Evolutionary conservation across 2,329 filamentous ascomycete genomes (phyloP), one percentile per base, ranked within the genome.

Genomic region (Claviceps capensis): DNA sequence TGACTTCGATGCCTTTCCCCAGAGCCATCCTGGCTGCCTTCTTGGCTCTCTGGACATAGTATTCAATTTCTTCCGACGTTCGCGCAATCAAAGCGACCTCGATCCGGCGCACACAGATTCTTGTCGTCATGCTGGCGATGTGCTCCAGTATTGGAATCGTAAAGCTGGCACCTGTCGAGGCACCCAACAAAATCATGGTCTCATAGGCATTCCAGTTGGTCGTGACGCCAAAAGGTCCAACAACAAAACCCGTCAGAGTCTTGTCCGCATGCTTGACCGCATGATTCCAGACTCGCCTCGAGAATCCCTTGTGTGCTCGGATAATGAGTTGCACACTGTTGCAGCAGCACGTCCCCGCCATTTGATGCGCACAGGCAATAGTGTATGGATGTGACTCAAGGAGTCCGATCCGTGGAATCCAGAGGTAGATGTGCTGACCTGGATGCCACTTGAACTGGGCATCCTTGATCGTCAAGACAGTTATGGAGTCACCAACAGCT

Each of bases 161-260:
- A 52, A 79, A 82, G 3, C 78, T 82, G 1, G 78, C 75, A n/a
- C 79, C 79, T 0, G 79, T 83, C 0, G 79, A 82, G 0, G 79
- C 79, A 0, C 78, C 79, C 43, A 82, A 75, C 3, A 83, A 67
- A 4, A 83, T 66, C 44, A 82, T 62, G 0, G 77, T 79, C 62
- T 82, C 79, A 60, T 76, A 82, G 0, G 75, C 68, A 47, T 80
- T 70, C 75, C 77, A 81, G 4, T 69, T 67, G 0, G 78, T 76
- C 2, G 78, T 76, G 4, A 64, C 64, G 16, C 79, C 79, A 46
- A 75, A 82, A 0, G 79, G 79, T 0, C 79, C 79, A 1, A 73
- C 67, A 2, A 82, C 67, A 40, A 81, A 77, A 1, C 61, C 65
- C 0, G 59, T 63, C 7, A 67, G 59, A 1, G 61, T 55, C n/a